Evolutionary conservation across 106 monocot species (phyloP).

Genomic region (Allium fistulosum): DNA sequence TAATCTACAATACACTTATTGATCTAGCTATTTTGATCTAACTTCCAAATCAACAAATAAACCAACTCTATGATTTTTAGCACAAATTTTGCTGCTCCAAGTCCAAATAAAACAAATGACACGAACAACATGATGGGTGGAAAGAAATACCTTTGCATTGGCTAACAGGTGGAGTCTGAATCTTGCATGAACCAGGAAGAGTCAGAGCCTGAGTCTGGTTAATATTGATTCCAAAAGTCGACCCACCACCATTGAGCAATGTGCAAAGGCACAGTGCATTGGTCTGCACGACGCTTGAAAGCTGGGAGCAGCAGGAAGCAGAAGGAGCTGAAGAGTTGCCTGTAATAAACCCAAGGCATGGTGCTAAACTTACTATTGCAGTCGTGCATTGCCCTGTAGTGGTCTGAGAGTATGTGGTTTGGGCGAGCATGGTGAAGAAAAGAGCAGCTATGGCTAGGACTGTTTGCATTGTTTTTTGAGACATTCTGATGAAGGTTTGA

Average conservation of each 20-base stretch:
- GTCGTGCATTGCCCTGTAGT: constrained; percentile 10
- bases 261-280: constrained; percentile 30
- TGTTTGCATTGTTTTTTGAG: neutral
- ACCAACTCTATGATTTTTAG: neutral
- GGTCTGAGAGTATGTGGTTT: constrained; percentile 13
- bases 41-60: neutral
- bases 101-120: neutral
- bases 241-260: constrained; percentile 22
- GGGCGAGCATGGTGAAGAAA: neutral
- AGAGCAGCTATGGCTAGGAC: neutral
- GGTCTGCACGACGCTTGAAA: constrained; percentile 14
- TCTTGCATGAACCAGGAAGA: constrained; percentile 22
- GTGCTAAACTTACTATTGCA: constrained; percentile 21
- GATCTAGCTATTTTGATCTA: neutral
- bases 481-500: neutral
- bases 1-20: neutral
- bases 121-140: neutral
- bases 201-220: constrained; percentile 20
- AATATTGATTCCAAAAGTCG: constrained; percentile 19
- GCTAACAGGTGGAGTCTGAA: constrained; percentile 35
- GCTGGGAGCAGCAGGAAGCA: constrained; percentile 28
- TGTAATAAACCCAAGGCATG: constrained; percentile 27
- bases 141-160: constrained; percentile 35
- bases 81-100: neutral
- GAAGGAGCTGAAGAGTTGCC: constrained; percentile 19